Evolutionary conservation across 2,329 filamentous ascomycete species (phyloP), one percentile per base, ranked within the genome.

Genomic region (Xylariaceae sp.): DNA sequence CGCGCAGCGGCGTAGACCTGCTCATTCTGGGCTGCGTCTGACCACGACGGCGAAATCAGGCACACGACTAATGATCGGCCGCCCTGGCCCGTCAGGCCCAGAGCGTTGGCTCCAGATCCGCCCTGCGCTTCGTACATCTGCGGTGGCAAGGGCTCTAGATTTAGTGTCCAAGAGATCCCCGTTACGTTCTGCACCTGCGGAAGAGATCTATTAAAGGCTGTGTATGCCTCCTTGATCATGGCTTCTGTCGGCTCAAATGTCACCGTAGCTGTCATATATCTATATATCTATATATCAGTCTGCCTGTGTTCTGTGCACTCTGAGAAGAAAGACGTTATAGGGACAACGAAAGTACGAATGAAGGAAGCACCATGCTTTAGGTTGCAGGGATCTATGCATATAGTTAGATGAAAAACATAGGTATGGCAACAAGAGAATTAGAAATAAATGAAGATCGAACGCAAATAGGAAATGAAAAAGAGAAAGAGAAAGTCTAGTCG

Each of bases 111-210:
- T 10, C 36, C 44, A 18, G 30, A 33, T 6, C 37, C 43, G 15
- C 40, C 32, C 11, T 46, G 55, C 18, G 40, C 23, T 9, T 36
- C 9, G 36, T 62, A 64, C 20, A 62, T 48, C 15, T 41, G 37
- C 16, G 59, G 59, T 30, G 59, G 58, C 23, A 64, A 21, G 1
- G 61, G 55, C 29, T 64, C 59, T 4, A 60, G 11, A 15, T 29
- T 41, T 5, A 62, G 5, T 1, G 44, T 52, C 58, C 58, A 62
- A 23, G 37, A 40, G n/a, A 64, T 47, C 2, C 35, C 46, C n/a
- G 33, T 26, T 18, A 57, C 23, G 16, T 50, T 20, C 32, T 50
- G 16, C 4, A 52, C 8, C 16, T n/a, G 23, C 27, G 44, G 11
- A 23, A 62, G 26, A 3, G 39, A 46, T 1, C 46, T 42, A 33